Evolutionary conservation across 202 grass and related monocot genomes (phyloP).

Genomic region (Dendrocalamus latiflorus): DNA sequence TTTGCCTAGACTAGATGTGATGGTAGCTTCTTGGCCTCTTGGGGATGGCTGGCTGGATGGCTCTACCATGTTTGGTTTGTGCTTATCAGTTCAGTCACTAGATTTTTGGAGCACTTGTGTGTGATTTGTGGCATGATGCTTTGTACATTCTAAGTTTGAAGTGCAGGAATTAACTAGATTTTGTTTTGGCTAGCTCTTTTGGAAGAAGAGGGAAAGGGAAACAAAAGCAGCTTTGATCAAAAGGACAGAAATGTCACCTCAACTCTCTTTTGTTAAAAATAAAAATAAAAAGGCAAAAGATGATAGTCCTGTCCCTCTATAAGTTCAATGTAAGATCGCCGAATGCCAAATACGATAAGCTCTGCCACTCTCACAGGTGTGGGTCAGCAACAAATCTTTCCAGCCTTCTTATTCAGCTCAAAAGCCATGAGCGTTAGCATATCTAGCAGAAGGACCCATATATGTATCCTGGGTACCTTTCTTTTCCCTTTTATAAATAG

Average conservation of each 20-base stretch:
- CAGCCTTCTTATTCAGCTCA: not conserved
- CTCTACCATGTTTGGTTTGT: not conserved
- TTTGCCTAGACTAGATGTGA: not conserved
- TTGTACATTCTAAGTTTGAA: conserved; percentile 9
- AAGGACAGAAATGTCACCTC: not conserved
- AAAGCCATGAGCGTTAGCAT: not conserved
- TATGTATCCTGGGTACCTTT: not conserved
- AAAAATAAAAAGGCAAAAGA: conserved; percentile 2
- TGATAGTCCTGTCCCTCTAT: not conserved
- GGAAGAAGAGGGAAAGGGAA: not conserved
- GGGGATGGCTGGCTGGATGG: not conserved
- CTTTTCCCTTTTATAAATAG: not conserved
- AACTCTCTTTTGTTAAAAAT: not conserved
- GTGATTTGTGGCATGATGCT: conserved; percentile 22
- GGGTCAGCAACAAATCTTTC: not conserved
- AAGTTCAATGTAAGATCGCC: not conserved
- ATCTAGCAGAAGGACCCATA: conserved; percentile 15
- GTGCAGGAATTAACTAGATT: not conserved
- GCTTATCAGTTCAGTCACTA: conserved; percentile 9
- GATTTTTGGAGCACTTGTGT: not conserved
- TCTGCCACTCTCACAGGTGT: not conserved
- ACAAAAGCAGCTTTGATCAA: conserved; percentile 12
- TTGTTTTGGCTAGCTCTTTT: conserved; percentile 2
- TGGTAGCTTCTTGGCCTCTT: not conserved
- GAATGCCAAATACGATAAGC: not conserved